phyloP scores from a whole-genome alignment of 495 filamentous ascomycete genomes.

The Penicillium malachiteum region DNA sequence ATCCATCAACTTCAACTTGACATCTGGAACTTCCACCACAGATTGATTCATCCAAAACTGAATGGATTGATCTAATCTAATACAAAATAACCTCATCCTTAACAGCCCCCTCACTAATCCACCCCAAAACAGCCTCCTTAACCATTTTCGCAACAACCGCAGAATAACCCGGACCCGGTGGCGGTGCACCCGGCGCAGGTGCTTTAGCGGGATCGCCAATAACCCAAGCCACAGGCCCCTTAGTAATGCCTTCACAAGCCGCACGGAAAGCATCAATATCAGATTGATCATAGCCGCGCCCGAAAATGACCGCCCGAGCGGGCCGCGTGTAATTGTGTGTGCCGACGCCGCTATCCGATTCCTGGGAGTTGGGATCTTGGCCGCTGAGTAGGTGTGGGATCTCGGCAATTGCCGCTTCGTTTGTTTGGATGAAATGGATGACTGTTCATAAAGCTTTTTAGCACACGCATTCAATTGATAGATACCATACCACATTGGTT shows the following conservation, averaged over 20 bases:
- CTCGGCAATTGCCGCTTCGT: slow-evolving; percentile 20
- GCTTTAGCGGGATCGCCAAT: slow-evolving; percentile 13
- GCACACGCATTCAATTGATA: no score
- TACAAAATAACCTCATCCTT: slow-evolving; percentile 18
- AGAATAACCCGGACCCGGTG: slow-evolving; percentile 15
- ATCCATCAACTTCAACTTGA: no score
- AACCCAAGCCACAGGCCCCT: slow-evolving; percentile 17
- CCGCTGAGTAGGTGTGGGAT: slow-evolving; percentile 30
- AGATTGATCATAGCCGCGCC: slow-evolving; percentile 22
- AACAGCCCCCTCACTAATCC: slow-evolving; percentile 14
- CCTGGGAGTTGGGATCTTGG: slow-evolving; percentile 19
- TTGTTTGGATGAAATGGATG: slow-evolving; percentile 27
- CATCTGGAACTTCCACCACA: no score
- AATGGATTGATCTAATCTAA: background rate
- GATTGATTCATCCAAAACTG: no score
- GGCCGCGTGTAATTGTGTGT: slow-evolving; percentile 29
- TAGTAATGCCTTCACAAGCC: slow-evolving; percentile 3
- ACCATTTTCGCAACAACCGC: slow-evolving; percentile 5
- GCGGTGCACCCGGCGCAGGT: slow-evolving; percentile 4
- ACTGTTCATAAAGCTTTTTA: slow-evolving; percentile 10
- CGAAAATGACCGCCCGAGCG: slow-evolving; percentile 32
- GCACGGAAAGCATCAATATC: slow-evolving; percentile 18
- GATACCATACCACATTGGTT: no score
- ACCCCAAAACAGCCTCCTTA: slow-evolving; percentile 10
- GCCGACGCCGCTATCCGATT: slow-evolving; percentile 25